These are phyloP conservation scores for Dioszegia crocea DNA, from an alignment of 768 basidiomycete genomes.

Conservation along the genomic window DNA sequence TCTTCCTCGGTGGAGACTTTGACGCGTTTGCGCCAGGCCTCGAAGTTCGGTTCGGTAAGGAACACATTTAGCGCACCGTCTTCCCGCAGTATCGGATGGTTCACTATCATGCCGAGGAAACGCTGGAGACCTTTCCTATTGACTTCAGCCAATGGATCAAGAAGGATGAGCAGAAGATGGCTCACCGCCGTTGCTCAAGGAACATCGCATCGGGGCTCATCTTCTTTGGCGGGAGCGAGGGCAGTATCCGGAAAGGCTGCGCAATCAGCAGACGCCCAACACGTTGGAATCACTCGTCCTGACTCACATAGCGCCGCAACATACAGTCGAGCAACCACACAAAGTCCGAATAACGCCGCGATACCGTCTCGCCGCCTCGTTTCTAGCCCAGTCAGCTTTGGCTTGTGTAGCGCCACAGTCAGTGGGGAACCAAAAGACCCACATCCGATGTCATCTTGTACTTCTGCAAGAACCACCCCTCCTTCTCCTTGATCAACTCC, in stretches of 20 bases:
- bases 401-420: neutral
- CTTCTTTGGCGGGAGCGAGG: conserved; percentile 83
- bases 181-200: conserved; percentile 79
- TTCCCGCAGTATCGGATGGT: conserved; percentile 85
- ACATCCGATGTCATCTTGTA: conserved; percentile 78
- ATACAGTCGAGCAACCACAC: conserved; percentile 83
- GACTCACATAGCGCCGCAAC: conserved; percentile 62
- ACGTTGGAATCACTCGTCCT: neutral
- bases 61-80: conserved; percentile 79
- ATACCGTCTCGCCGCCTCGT: conserved; percentile 66
- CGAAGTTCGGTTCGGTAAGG: conserved; percentile 75
- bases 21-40: conserved; percentile 78
- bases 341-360: conserved; percentile 90
- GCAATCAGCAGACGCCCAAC: neutral
- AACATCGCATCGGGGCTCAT: conserved; percentile 86
- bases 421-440: conserved; percentile 40
- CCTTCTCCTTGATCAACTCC: conserved; percentile 68
- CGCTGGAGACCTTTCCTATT: conserved; percentile 71
- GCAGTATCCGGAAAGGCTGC: conserved; percentile 80
- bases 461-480: conserved; percentile 85
- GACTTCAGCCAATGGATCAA: neutral
- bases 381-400: conserved; percentile 20
- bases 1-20: conserved; percentile 80
- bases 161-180: neutral
- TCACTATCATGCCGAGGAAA: conserved; percentile 76